These are phyloP conservation scores for Fusarium vanettenii DNA, from an alignment of 2,329 filamentous ascomycete species.

Conservation along the genomic window DNA sequence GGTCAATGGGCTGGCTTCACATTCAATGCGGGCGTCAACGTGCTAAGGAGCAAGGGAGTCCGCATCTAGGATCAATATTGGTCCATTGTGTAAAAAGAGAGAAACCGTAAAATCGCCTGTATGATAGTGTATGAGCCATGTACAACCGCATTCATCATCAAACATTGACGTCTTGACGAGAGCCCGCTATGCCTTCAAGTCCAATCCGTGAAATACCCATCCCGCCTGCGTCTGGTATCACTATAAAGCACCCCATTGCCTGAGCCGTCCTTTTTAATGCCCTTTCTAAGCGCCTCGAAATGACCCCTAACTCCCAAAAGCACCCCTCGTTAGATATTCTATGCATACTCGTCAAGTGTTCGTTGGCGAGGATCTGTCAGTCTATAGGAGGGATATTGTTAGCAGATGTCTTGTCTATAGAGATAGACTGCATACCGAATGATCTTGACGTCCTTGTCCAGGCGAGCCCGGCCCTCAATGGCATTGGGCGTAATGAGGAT, in stretches of 20 bases:
- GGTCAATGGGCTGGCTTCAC: conserved; percentile 87
- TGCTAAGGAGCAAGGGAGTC: conserved; percentile 88
- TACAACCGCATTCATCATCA: conserved; percentile 25
- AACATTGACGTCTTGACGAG: conserved; percentile 28
- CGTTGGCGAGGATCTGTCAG: conserved; percentile 70
- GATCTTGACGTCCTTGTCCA: conserved; percentile 80
- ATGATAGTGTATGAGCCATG: conserved; percentile 43
- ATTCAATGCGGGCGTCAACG: conserved; percentile 79
- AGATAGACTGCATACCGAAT: conserved; percentile 66
- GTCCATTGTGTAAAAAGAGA: neutral
- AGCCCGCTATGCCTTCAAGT: conserved; percentile 25
- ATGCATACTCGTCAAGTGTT: conserved; percentile 47
- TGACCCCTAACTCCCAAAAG: conserved; percentile 21
- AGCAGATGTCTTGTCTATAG: conserved; percentile 26
- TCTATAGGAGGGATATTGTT: conserved; percentile 49
- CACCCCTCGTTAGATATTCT: conserved; percentile 6
- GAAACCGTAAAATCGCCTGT: conserved; percentile 24
- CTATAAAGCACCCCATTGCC: conserved; percentile 23
- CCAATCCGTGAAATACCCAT: conserved; percentile 9
- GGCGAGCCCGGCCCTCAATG: conserved; percentile 69
- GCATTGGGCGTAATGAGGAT: conserved; percentile 96
- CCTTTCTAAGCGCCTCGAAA: conserved; percentile 16
- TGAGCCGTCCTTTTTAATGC: conserved; percentile 10
- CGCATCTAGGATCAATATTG: conserved; percentile 68
- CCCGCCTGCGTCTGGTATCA: conserved; percentile 18